Evolutionary conservation across 495 filamentous ascomycete genomes (phyloP), one percentile per base, ranked within the genome.

Genomic region (Podospora comata): DNA sequence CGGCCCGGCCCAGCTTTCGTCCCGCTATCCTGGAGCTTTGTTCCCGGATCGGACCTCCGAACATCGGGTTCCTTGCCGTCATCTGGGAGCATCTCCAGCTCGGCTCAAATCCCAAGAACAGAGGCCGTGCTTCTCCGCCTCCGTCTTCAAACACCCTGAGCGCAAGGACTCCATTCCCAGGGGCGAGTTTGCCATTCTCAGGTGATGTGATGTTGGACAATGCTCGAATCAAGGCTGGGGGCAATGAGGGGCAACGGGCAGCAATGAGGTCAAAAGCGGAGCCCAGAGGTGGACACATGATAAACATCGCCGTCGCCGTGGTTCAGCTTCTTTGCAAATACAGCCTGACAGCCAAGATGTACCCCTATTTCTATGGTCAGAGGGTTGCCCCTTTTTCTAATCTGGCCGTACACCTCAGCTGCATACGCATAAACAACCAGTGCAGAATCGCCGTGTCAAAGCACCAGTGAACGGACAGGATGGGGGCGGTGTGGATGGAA

Each of bases 361-460:
- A 18, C 26, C 64, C 44, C 48, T 58, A 28, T 58, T 34, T 65
- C 32, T 44, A 28, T 23, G 23, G 23, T 23, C 23, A 48, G 7
- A 13, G 5, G 15, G 15, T 63, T 63, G n/a, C 59, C 28, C 59
- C 28, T 28, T 61, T 18, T 28, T 62, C 19, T 15, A 18, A 34
- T 16, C 32, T 62, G 23, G 23, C 23, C 2, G 30, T 28, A 28
- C 32, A 30, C 30, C 19, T 48, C 30, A 63, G 18, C 27, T 63
- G 61, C 32, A 44, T 63, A n/a, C 20, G 30, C 60, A 34, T 19
- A 48, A 62, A 62, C 30, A 48, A 32, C 18, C 30, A 63, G 32
- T 68, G 67, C 67, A 55, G 61, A 54, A 68, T 64, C 60, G 60
- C 60, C 60, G 64, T 64, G 30, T 44, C 57, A 60, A 60, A 63